Base-by-base conservation (phyloP, 1,139 yeast species). In the Diutina ranongensis region DNA sequence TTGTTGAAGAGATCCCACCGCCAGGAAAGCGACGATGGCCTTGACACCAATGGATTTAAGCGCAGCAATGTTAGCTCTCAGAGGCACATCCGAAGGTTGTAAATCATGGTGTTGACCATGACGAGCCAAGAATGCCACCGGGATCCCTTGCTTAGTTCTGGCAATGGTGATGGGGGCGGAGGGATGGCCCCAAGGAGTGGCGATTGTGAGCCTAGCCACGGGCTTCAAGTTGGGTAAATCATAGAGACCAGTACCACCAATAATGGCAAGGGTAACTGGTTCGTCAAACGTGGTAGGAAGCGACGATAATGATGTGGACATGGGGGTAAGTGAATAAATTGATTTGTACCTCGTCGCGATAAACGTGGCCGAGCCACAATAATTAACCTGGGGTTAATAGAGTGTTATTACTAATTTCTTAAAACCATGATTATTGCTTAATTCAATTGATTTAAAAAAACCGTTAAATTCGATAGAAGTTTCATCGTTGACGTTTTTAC, bases 201-300 rank as follows among this genome's bases (percentile, higher is more conserved):
- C 74, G 47, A 87, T 64, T 7, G 85, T 77, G 46, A 88, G 67
- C 54, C 83, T 72, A 22, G 97, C 97, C 46, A 88, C 94, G 2
- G 96, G 94, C 44, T 81, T 75, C 51, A 89, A 71, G 48, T 86
- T 79, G 41, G 84, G 87, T 50, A 92, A 72, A 49, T 86, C 84
- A 69, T 92, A 92, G 42, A 92, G 74, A n/a, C 99, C 99, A 2
- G 98, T 92, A 41, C 98, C 98, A 35, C 98, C 98, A 60, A 92
- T 92, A 52, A 92, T 78, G 42, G 95, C 97, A 45, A 92, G 72
- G 40, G 78, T 73, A 22, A 92, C 86, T 35, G 62, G 61, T 44
- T 63, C 64, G 45, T 62, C 63, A 57, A 62, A 71, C 40, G 59
- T 54, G 53, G 65, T 71, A 13, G 76, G 76, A 51, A 71, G 63